These are phyloP conservation scores for Fallopia convolvulus DNA, from an alignment of 148 eudicot species.

Conservation along the genomic window DNA sequence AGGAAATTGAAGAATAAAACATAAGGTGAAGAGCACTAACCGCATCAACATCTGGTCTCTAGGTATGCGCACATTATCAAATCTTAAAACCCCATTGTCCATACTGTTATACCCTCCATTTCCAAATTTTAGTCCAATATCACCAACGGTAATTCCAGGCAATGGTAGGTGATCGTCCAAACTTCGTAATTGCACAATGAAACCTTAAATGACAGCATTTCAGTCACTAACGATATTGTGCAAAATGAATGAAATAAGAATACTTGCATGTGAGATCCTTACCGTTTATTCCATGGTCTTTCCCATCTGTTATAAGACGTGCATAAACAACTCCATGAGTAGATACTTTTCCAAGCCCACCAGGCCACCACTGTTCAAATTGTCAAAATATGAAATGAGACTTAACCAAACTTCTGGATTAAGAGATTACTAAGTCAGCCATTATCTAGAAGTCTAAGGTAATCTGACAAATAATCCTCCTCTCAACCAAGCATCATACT, in stretches of 20 bases:
- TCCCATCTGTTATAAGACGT: conserved; percentile 62
- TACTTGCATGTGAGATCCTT: conserved; percentile 5
- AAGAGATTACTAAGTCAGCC: neutral
- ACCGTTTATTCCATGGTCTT: conserved; percentile 90
- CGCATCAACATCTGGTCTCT: conserved; percentile 94
- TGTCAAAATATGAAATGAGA: neutral
- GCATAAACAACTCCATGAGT: conserved; percentile 90
- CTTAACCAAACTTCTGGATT: neutral
- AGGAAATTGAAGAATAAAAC: neutral
- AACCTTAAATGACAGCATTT: conserved; percentile 36
- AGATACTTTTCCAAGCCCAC: conserved; percentile 89
- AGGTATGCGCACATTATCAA: conserved; percentile 89
- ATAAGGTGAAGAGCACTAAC: conserved; percentile 24
- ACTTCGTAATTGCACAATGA: conserved; percentile 84
- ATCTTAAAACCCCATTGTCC: conserved; percentile 89
- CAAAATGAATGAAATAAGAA: neutral
- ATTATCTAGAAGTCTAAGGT: neutral
- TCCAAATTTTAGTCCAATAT: conserved; percentile 96
- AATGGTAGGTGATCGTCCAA: conserved; percentile 90
- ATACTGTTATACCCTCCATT: conserved; percentile 94
- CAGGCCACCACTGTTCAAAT: conserved; percentile 94
- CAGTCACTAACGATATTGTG: neutral
- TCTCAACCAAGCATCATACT: neutral
- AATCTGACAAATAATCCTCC: neutral
- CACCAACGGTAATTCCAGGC: conserved; percentile 86